Evolutionary conservation across 208 protist species (phyloP), one percentile per base, ranked within the genome.

Genomic region (Novymonas esmeraldas): DNA sequence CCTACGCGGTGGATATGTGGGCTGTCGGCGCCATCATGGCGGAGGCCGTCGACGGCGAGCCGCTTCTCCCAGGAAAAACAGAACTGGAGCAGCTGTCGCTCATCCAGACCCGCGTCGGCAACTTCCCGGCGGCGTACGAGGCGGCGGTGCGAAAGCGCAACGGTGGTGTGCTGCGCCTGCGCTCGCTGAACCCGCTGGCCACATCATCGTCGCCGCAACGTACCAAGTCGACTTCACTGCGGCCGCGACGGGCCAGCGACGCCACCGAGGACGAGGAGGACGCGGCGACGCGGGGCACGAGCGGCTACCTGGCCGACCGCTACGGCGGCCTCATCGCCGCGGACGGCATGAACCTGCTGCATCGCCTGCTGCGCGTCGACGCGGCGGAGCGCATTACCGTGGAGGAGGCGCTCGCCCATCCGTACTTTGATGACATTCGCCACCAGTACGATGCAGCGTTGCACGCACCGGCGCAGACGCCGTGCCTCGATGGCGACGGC

Each of bases 21-120:
- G 87, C 93, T 0, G 79, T 94, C 4, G 95, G 95, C 3, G 87
- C 79, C 33, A 96, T 98, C 57, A 95, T 97, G 90, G 92, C 85
- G 26, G 93, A 98, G 80, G 64, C 83, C 18, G 76, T 90, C 9
- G 73, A 83, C 64, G 92, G 90, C 9, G 75, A 89, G 58, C 84
- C 94, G 22, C 64, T 98, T 42, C 78, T 98, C 28, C 91, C 94
- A 0, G 94, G 94, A 13, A 84, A 92, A 58, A 85, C 87, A 24
- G 92, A 96, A 69, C 28, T 91, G 46, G 92, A 96, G 67, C 90
- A 97, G 71, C 62, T 98, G 2, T 70, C 75, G 18, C 60, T 97
- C 9, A 96, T 98, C 26, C 89, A 93, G 36, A 57, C 71, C 20
- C 78, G 89, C 45, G 62, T 96, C 11, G 92, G 89, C 2, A 68